Conservation (phyloP, 2,329 filamentous ascomycete genomes). For the Pyrenophora teres region DNA sequence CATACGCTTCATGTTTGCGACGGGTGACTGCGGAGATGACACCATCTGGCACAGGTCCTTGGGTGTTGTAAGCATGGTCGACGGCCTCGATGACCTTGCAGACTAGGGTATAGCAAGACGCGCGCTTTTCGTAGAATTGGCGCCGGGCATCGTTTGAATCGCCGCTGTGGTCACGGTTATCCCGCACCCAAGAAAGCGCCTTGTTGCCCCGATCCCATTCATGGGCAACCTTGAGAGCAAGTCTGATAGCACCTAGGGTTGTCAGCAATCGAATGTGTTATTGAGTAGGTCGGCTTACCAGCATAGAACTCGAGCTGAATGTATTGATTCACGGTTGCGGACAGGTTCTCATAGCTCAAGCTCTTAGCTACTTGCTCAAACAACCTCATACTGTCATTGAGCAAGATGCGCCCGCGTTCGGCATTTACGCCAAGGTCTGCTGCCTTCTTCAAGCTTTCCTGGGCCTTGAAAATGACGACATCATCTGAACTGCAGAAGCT, state of each 20-base stretch:
- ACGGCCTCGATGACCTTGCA: slow-evolving; percentile 79
- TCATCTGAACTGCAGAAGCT: slow-evolving; percentile 98
- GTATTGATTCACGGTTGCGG: slow-evolving; percentile 78
- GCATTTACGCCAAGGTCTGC: slow-evolving; percentile 76
- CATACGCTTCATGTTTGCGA: slow-evolving; percentile 85
- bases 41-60: slow-evolving; percentile 78
- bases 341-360: slow-evolving; percentile 78
- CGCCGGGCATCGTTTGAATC: slow-evolving; percentile 71
- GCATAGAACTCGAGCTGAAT: slow-evolving; percentile 85
- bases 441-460: slow-evolving; percentile 89
- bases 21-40: slow-evolving; percentile 75
- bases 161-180: slow-evolving; percentile 73
- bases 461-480: slow-evolving; percentile 97
- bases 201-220: slow-evolving; percentile 86
- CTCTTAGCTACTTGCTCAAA: slow-evolving; percentile 88
- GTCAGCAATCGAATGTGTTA: neutral
- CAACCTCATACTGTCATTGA: slow-evolving; percentile 86
- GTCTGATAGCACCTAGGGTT: slow-evolving; percentile 71
- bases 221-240: slow-evolving; percentile 80
- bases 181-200: slow-evolving; percentile 84
- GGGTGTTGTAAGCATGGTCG: slow-evolving; percentile 69
- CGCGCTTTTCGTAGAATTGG: slow-evolving; percentile 70
- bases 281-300: slow-evolving; percentile 44
- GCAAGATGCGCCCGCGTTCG: slow-evolving; percentile 74
- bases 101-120: slow-evolving; percentile 83